These are phyloP conservation scores for Castanea sativa DNA, from an alignment of 306 rosid species.

Conservation along the genomic window DNA sequence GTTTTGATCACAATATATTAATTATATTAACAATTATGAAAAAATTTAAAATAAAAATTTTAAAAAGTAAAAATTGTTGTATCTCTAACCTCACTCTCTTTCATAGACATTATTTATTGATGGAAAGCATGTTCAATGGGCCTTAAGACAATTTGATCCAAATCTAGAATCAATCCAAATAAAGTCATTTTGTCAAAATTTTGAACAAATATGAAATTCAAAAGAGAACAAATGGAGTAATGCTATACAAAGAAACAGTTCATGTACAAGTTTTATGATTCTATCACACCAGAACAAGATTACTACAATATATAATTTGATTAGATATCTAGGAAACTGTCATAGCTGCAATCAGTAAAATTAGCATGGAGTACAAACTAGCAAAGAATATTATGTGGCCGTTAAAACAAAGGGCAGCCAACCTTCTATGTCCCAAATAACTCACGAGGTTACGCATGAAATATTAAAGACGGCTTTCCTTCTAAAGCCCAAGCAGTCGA, in stretches of 20 bases:
- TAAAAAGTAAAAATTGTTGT: too few species aligned
- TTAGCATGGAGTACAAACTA: neutral
- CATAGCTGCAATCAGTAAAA: neutral
- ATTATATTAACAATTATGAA: too few species aligned
- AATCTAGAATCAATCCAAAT: too few species aligned
- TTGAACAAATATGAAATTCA: too few species aligned
- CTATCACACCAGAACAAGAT: neutral
- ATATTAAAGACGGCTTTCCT: conserved; percentile 35
- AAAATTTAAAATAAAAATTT: too few species aligned
- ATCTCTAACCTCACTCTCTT: too few species aligned
- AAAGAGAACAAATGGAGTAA: too few species aligned
- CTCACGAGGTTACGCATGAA: conserved; percentile 43
- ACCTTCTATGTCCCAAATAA: conserved; percentile 20
- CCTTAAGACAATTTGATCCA: too few species aligned
- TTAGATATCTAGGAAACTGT: neutral
- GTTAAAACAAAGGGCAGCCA: conserved; percentile 20
- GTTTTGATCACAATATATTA: too few species aligned
- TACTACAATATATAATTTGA: neutral
- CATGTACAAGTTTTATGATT: neutral
- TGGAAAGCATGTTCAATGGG: too few species aligned
- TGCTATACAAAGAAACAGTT: neutral
- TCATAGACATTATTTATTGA: too few species aligned
- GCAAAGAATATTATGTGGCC: conserved; percentile 1
- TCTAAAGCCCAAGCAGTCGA: conserved; percentile 14
- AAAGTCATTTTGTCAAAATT: too few species aligned